Base-by-base conservation (phyloP, 805 yeast genomes). In the Starmerella khaoyaiensis region DNA sequence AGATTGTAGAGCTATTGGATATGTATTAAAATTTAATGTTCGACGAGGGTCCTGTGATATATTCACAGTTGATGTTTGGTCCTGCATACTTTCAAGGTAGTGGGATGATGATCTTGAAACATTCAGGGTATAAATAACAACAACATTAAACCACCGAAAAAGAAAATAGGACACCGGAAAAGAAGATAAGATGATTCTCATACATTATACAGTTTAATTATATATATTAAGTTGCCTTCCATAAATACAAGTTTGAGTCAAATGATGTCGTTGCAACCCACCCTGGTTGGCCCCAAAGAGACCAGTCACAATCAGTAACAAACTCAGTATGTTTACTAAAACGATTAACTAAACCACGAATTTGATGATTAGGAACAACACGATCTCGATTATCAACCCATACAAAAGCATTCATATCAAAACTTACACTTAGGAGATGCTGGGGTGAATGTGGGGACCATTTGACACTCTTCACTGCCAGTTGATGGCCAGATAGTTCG, bases 261-360 rank as follows among this genome's bases (percentile, higher is more conserved):
- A 95, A 87, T 2, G 94, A 95, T 0, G 86, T 77, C 12, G 94
- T 76, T 8, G 90, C 93, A 14, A 79, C 84, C 84, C 90, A 86
- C 1, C 96, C 96, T 1, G 90, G 93, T 48, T 75, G 76, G 3
- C 97, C 98, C 96, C 96, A 87, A 35, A 90, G 59, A 47, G 93
- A 78, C 80, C 94, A 90, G 61, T 90, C 97, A 46, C 86, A 79
- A 14, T 93, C 96, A 49, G 80, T 72, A 1, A 79, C 95, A 61
- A 87, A 87, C 63, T 87, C 98, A 21, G 73, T 68, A 60, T 90
- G 97, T 36, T 59, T 60, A 17, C 68, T 64, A 64, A 83, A 81
- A 14, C 68, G 67, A 6, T 71, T 71, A 25, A 65, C 59, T 25
- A 76, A 63, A 0, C 79, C 79, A 17, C 63, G 36, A 15, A 36